phyloP scores from a whole-genome alignment of 768 basidiomycete genomes.

The Amanita polypyramis region DNA sequence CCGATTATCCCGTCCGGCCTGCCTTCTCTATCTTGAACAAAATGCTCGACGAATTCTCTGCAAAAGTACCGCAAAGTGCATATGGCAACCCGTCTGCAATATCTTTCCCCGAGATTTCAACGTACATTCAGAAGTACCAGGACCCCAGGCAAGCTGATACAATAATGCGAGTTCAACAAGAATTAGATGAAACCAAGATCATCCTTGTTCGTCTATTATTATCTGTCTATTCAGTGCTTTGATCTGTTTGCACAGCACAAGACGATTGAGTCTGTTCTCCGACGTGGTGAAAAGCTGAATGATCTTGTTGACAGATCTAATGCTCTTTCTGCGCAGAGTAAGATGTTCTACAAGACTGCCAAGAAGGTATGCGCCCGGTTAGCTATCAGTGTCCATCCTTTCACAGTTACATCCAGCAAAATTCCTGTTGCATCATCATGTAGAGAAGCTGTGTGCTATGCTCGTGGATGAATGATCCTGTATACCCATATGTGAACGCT shows the following conservation, averaged over 20 bases:
- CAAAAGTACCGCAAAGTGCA: constrained; percentile 64
- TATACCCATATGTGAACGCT: not conserved
- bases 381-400: constrained; percentile 4
- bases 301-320: constrained; percentile 91
- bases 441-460: constrained; percentile 18
- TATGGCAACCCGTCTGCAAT: constrained; percentile 58
- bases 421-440: constrained; percentile 89
- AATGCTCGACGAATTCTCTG: constrained; percentile 83
- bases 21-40: constrained; percentile 94
- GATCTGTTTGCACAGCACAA: constrained; percentile 61
- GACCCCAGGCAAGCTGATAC: constrained; percentile 95
- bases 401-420: constrained; percentile 54
- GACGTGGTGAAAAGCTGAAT: constrained; percentile 94
- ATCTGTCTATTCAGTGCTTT: not conserved
- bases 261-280: constrained; percentile 95
- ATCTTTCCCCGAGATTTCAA: constrained; percentile 66
- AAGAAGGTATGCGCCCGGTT: constrained; percentile 67
- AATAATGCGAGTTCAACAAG: constrained; percentile 97
- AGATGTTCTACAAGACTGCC: constrained; percentile 99
- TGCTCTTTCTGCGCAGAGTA: constrained; percentile 79
- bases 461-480: not conserved
- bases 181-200: constrained; percentile 98
- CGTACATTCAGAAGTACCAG: constrained; percentile 87
- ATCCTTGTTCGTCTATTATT: constrained; percentile 50
- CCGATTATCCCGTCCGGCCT: constrained; percentile 93